These are phyloP conservation scores for Arthrobotrys conoides DNA, from an alignment of 2,329 filamentous ascomycete genomes.

Conservation along the genomic window DNA sequence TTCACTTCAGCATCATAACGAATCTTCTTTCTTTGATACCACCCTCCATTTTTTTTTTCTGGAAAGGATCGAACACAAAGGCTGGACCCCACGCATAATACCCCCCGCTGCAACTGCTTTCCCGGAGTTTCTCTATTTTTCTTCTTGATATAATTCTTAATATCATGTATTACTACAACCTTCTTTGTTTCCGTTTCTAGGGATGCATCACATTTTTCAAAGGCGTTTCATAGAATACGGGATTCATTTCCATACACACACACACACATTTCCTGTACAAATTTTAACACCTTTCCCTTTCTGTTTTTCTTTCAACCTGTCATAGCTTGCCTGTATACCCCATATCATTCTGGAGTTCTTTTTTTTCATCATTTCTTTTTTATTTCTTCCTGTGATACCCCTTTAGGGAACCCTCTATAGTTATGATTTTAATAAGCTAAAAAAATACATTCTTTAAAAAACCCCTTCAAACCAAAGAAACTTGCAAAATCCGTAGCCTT, in stretches of 20 bases:
- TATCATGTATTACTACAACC: constrained; percentile 50
- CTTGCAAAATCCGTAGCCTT: background rate
- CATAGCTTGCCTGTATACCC: constrained; percentile 60
- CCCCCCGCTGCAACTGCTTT: constrained; percentile 44
- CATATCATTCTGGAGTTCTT: constrained; percentile 56
- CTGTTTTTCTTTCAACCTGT: constrained; percentile 32
- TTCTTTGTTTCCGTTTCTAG: constrained; percentile 42
- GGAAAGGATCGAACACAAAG: constrained; percentile 53
- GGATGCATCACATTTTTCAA: constrained; percentile 48
- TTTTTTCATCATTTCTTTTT: constrained; percentile 15
- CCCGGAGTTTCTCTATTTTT: constrained; percentile 35
- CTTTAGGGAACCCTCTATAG: constrained; percentile 49
- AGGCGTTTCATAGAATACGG: constrained; percentile 59
- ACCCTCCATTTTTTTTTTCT: constrained; percentile 31
- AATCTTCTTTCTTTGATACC: constrained; percentile 59
- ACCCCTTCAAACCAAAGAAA: constrained; percentile 26
- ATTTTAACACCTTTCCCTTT: constrained; percentile 19
- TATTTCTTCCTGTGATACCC: constrained; percentile 54
- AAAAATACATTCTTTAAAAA: constrained; percentile 48
- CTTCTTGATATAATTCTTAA: constrained; percentile 37
- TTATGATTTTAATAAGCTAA: constrained; percentile 34
- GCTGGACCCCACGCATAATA: constrained; percentile 61
- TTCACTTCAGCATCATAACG: constrained; percentile 41
- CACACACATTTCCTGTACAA: constrained; percentile 49
- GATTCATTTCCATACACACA: constrained; percentile 12